phyloP scores from a whole-genome alignment of 331 rosid genomes.

The Stylosanthes scabra region DNA sequence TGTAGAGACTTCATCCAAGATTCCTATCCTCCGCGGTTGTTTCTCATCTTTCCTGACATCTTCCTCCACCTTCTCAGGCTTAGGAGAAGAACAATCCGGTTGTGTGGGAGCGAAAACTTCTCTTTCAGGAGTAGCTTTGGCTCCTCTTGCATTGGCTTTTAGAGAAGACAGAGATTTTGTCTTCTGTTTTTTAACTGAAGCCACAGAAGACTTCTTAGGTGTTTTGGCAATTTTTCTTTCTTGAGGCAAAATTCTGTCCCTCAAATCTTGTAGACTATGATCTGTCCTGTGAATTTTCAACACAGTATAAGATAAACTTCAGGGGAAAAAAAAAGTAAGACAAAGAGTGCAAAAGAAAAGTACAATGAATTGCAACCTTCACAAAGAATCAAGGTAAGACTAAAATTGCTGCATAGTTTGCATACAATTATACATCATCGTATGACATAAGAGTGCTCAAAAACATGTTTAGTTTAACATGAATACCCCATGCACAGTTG shows the following conservation, averaged over 20 bases:
- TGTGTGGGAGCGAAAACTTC: slow-evolving; percentile 18
- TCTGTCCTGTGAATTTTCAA: slow-evolving; percentile 56
- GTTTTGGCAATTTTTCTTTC: slow-evolving; percentile 9
- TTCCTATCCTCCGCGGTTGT: neutral
- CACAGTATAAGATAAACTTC: neutral
- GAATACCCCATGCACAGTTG: too few relatives aligned
- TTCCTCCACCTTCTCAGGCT: slow-evolving; percentile 35
- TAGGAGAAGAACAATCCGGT: slow-evolving; percentile 15
- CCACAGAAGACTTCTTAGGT: neutral
- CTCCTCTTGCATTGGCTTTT: slow-evolving; percentile 35
- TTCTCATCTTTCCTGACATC: slow-evolving; percentile 23
- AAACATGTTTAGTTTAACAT: neutral
- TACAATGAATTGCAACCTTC: too few relatives aligned
- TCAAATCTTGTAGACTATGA: slow-evolving; percentile 43
- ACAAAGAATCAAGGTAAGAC: too few relatives aligned
- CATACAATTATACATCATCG: neutral
- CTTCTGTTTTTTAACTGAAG: slow-evolving; percentile 25
- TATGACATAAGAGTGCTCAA: neutral
- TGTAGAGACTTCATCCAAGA: slow-evolving; percentile 26
- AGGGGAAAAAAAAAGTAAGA: neutral
- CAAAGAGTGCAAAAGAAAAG: neutral
- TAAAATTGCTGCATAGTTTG: neutral
- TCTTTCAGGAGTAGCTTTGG: slow-evolving; percentile 34
- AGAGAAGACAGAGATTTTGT: slow-evolving; percentile 43
- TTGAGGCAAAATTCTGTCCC: slow-evolving; percentile 43